Percentiles rank a stretch among this genome's conserved stretches.
phyloP scores from a whole-genome alignment of 257 asterid species.

The Lantana camara region DNA sequence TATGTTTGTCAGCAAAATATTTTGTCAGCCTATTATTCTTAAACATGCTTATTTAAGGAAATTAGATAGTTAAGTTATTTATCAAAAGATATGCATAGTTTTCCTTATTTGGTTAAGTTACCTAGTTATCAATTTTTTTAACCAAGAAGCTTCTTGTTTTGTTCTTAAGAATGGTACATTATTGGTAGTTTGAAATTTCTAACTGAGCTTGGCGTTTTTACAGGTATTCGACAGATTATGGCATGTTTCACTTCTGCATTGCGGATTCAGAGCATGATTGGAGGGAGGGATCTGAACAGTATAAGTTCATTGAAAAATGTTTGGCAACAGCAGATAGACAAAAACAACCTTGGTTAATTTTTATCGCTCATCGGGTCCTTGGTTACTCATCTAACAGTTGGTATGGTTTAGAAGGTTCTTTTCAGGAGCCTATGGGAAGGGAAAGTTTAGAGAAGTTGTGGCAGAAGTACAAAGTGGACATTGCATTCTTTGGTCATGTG shows the following conservation, averaged over 20 bases:
- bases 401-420: slow-evolving; percentile 55
- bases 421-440: slow-evolving; percentile 69
- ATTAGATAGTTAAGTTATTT: too few relatives aligned
- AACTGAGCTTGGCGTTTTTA: slow-evolving; percentile 4
- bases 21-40: too few relatives aligned
- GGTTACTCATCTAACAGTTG: slow-evolving; percentile 57
- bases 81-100: too few relatives aligned
- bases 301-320: slow-evolving; percentile 52
- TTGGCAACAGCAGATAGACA: slow-evolving; percentile 52
- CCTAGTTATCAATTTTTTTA: too few relatives aligned
- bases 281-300: slow-evolving; percentile 65
- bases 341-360: slow-evolving; percentile 62
- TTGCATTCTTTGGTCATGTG: slow-evolving; percentile 62
- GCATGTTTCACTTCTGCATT: slow-evolving; percentile 72
- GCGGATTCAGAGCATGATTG: slow-evolving; percentile 63
- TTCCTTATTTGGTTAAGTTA: too few relatives aligned
- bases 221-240: slow-evolving; percentile 78
- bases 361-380: slow-evolving; percentile 54
- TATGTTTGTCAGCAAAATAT: too few relatives aligned
- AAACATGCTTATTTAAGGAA: too few relatives aligned
- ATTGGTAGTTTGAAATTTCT: too few relatives aligned
- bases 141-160: too few relatives aligned
- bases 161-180: too few relatives aligned
- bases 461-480: slow-evolving; percentile 69
- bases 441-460: slow-evolving; percentile 63